Percentiles rank a stretch among this genome's conserved stretches.
These are phyloP conservation scores for Stenocarpella maydis DNA, from an alignment of 2,329 filamentous ascomycete species.

Conservation along the genomic window DNA sequence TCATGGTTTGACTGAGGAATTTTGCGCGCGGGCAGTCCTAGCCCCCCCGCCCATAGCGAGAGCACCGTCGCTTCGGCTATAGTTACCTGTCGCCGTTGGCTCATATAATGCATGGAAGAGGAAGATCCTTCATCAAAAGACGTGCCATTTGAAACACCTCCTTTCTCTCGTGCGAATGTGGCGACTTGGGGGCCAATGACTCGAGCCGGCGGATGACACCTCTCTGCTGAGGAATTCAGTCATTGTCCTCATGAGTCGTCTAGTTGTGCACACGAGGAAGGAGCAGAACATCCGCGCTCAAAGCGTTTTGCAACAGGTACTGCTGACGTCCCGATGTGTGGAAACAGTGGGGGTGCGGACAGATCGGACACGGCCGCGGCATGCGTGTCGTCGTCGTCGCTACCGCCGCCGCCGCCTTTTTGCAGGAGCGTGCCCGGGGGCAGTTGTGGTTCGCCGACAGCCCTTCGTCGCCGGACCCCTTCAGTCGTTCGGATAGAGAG, in stretches of 20 bases:
- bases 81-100: neutral
- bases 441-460: neutral
- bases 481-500: neutral
- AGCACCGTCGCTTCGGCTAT: too few relatives aligned
- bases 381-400: neutral
- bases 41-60: slow-evolving; percentile 5
- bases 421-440: neutral
- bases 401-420: neutral
- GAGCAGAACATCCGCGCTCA: neutral
- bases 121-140: slow-evolving; percentile 11
- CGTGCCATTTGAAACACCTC: neutral
- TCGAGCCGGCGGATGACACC: slow-evolving; percentile 8
- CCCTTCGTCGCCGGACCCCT: neutral
- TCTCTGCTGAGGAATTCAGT: slow-evolving; percentile 18
- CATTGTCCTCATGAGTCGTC: neutral
- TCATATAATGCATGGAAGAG: neutral
- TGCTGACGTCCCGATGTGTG: neutral
- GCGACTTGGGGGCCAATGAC: neutral
- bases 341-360: neutral
- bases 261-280: neutral
- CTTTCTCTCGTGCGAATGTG: neutral
- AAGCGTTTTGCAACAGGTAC: neutral
- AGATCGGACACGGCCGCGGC: neutral
- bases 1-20: slow-evolving; percentile 15
- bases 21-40: neutral